Percentiles rank a stretch among this genome's conserved stretches.
phyloP scores from a whole-genome alignment of 2,329 filamentous ascomycete genomes.

The Sarocladium brachiariae region DNA sequence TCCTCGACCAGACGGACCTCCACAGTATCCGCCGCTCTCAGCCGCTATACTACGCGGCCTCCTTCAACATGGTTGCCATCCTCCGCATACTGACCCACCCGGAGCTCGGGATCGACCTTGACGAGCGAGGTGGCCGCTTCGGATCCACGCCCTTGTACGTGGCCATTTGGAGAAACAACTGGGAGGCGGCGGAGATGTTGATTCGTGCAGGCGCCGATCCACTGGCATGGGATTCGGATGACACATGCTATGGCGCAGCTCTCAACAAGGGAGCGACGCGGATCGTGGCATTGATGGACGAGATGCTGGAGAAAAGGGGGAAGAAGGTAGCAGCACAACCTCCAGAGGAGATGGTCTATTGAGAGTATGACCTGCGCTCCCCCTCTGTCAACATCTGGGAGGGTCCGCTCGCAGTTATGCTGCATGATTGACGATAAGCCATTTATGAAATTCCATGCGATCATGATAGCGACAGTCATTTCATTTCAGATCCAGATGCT shows the following conservation, averaged over 20 bases:
- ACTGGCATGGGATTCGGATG: neutral
- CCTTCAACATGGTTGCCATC: constrained; percentile 19
- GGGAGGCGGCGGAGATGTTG: constrained; percentile 17
- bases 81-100: constrained; percentile 15
- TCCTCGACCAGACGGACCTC: constrained; percentile 12
- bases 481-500: neutral
- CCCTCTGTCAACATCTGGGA: too few relatives aligned
- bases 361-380: too few relatives aligned
- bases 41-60: constrained; percentile 20
- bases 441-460: neutral
- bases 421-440: too few relatives aligned
- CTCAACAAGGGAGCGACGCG: neutral
- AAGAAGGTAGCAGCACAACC: neutral
- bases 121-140: constrained; percentile 16
- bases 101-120: constrained; percentile 14
- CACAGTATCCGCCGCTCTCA: constrained; percentile 14
- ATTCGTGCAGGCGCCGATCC: constrained; percentile 19
- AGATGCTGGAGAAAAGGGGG: constrained; percentile 5
- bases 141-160: constrained; percentile 17
- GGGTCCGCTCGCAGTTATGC: too few relatives aligned
- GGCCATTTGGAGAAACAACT: constrained; percentile 15
- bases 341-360: neutral
- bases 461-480: neutral
- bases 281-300: neutral
- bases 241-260: neutral